A percentile compares a stretch with the other conserved stretches of the same genome.
These are phyloP conservation scores for Phyllostachys edulis DNA, from an alignment of 176 grass and related monocot species.

Conservation along the genomic window DNA sequence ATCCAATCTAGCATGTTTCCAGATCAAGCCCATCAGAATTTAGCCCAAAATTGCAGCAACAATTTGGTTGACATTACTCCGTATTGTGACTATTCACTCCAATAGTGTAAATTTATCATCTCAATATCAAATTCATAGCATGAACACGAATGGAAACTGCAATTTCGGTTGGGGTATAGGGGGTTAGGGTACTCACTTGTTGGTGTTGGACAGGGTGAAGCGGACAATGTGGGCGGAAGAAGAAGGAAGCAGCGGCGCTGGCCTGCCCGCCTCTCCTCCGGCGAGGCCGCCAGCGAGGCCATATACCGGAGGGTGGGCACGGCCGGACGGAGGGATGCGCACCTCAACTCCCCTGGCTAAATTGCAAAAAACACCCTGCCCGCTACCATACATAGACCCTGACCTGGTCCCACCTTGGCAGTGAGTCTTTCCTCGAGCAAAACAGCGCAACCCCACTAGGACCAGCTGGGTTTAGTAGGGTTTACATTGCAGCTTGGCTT, in stretches of 20 bases:
- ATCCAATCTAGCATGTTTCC: neutral
- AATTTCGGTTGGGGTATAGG: neutral
- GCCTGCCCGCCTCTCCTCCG: neutral
- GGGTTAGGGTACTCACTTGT: conserved; percentile 31
- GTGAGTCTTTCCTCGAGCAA: neutral
- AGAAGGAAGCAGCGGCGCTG: neutral
- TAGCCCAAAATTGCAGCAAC: neutral
- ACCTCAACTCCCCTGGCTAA: neutral
- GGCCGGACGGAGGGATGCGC: neutral
- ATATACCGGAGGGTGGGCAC: neutral
- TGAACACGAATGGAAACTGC: neutral
- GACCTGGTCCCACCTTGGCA: conserved; percentile 15
- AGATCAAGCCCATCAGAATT: neutral
- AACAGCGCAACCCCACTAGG: neutral
- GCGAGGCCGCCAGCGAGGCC: neutral
- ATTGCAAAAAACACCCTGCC: conserved; percentile 5
- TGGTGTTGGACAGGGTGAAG: conserved; percentile 10
- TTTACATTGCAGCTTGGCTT: conserved; percentile 10
- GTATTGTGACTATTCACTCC: neutral
- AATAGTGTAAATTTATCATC: neutral
- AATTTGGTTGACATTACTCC: neutral
- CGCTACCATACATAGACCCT: neutral
- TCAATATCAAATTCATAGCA: neutral
- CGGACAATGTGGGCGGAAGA: neutral
- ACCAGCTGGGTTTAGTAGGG: conserved; percentile 40